These are phyloP conservation scores for Blastobotrys proliferans DNA, from an alignment of 1,139 yeast species.

Conservation along the genomic window DNA sequence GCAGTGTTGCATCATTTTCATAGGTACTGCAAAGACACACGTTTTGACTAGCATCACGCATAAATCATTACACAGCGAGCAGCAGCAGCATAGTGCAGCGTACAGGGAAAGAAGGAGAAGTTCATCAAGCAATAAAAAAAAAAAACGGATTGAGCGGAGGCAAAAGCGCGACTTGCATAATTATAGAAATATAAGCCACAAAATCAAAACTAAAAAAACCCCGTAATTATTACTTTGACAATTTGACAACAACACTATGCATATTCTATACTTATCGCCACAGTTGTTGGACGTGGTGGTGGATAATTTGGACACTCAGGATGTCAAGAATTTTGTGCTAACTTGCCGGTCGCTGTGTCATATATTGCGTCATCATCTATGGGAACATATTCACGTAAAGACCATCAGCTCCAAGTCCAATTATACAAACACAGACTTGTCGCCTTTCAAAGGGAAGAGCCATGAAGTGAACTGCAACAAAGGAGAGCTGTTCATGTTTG, in stretches of 20 bases:
- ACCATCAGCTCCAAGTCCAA: slow-evolving; percentile 9
- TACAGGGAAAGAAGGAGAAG: background rate
- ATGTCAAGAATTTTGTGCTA: slow-evolving; percentile 6
- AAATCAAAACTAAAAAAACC: too few relatives aligned
- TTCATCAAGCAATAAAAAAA: background rate
- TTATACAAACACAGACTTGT: slow-evolving; percentile 10
- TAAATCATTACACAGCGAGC: too few relatives aligned
- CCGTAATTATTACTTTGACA: too few relatives aligned
- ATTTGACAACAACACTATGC: slow-evolving; percentile 4
- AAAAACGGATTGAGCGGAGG: background rate
- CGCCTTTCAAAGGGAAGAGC: slow-evolving; percentile 7
- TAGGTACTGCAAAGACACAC: too few relatives aligned
- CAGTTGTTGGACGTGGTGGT: slow-evolving; percentile 7
- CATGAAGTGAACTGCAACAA: background rate
- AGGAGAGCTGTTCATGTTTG: slow-evolving; percentile 4
- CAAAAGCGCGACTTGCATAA: too few relatives aligned
- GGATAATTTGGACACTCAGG: slow-evolving; percentile 8
- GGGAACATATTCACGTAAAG: slow-evolving; percentile 14
- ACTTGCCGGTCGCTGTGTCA: slow-evolving; percentile 11
- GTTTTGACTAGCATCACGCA: too few relatives aligned
- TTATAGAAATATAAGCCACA: too few relatives aligned
- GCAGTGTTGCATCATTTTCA: too few relatives aligned
- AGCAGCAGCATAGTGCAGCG: background rate
- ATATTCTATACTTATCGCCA: slow-evolving; percentile 6
- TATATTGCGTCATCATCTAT: slow-evolving; percentile 10